A percentile compares a stretch with the other conserved stretches of the same genome.
Conservation (phyloP, 805 yeast species). For the Candida maltosa region DNA sequence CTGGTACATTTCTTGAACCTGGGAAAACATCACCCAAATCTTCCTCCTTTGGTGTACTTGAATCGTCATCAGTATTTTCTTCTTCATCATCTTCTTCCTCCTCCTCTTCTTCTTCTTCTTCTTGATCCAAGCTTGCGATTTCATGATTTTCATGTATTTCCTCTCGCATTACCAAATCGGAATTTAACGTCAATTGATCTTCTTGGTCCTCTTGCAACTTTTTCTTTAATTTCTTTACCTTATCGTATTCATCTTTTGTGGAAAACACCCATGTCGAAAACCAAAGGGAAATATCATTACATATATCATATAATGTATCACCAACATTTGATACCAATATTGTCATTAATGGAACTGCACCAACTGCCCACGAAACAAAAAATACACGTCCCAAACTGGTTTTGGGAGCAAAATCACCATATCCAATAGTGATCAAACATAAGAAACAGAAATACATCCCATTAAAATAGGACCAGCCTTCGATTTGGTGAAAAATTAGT, state of each 20-base stretch:
- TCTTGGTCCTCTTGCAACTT: slow-evolving; percentile 6
- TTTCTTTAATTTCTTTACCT: slow-evolving; percentile 1
- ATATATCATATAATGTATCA: slow-evolving; percentile 47
- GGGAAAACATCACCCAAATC: neutral
- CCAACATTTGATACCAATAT: slow-evolving; percentile 70
- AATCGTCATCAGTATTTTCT: neutral
- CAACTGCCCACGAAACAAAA: slow-evolving; percentile 75
- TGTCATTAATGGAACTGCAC: slow-evolving; percentile 87
- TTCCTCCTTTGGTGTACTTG: neutral
- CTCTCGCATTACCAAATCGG: slow-evolving; percentile 7
- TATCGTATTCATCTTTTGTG: slow-evolving; percentile 6
- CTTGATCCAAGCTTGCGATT: slow-evolving; percentile 2
- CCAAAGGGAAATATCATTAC: slow-evolving; percentile 10
- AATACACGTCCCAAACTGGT: slow-evolving; percentile 66
- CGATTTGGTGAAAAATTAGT: slow-evolving; percentile 53
- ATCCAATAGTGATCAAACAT: slow-evolving; percentile 79
- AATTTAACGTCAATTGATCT: slow-evolving; percentile 6
- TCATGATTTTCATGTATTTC: slow-evolving; percentile 11
- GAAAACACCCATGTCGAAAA: slow-evolving; percentile 7
- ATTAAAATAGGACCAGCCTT: slow-evolving; percentile 70
- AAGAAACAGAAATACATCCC: slow-evolving; percentile 74
- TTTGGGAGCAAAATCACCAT: slow-evolving; percentile 70
- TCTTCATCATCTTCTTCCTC: slow-evolving; percentile 1
- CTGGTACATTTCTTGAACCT: too few species aligned
- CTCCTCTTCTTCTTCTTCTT: slow-evolving; percentile 1